These are phyloP conservation scores for Nectriaceae sp. DNA, from an alignment of 2,329 filamentous ascomycete genomes.

Conservation along the genomic window DNA sequence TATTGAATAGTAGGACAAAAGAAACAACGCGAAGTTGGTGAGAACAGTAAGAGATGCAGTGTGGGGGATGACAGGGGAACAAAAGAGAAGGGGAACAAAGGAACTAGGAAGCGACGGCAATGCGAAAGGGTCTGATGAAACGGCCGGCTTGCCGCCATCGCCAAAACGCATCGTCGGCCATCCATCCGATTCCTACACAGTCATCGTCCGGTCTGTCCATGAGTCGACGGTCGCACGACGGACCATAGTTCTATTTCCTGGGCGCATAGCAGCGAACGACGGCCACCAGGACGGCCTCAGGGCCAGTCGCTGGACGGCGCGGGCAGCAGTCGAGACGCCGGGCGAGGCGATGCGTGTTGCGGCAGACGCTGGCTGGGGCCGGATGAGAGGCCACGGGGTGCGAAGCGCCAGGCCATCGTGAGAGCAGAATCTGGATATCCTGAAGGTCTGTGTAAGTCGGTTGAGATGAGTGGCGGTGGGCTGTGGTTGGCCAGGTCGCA, in stretches of 20 bases:
- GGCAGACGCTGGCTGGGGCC: slow-evolving; percentile 3
- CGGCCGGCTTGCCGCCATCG: slow-evolving; percentile 6
- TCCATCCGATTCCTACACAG: neutral
- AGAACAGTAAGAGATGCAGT: neutral
- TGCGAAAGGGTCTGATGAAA: too few relatives aligned
- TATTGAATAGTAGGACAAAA: slow-evolving; percentile 2
- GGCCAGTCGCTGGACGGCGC: slow-evolving; percentile 18
- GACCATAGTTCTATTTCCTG: slow-evolving; percentile 8
- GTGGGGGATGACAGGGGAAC: too few relatives aligned
- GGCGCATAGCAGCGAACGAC: slow-evolving; percentile 16
- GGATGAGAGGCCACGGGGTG: neutral
- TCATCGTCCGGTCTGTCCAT: neutral
- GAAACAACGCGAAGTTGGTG: slow-evolving; percentile 2
- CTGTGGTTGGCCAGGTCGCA: slow-evolving; percentile 26
- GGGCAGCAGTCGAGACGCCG: slow-evolving; percentile 20
- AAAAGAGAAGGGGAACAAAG: slow-evolving; percentile 4
- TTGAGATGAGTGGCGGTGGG: slow-evolving; percentile 8
- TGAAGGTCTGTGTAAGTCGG: slow-evolving; percentile 4
- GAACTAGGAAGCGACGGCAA: too few relatives aligned
- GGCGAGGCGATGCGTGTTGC: slow-evolving; percentile 9
- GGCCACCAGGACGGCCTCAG: slow-evolving; percentile 8
- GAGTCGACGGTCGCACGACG: slow-evolving; percentile 1
- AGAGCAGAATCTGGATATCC: neutral
- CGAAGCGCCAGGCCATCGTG: neutral
- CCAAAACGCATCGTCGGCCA: slow-evolving; percentile 7